phyloP scores from a whole-genome alignment of 345 rosid genomes.

The Gossypium mustelinum region DNA sequence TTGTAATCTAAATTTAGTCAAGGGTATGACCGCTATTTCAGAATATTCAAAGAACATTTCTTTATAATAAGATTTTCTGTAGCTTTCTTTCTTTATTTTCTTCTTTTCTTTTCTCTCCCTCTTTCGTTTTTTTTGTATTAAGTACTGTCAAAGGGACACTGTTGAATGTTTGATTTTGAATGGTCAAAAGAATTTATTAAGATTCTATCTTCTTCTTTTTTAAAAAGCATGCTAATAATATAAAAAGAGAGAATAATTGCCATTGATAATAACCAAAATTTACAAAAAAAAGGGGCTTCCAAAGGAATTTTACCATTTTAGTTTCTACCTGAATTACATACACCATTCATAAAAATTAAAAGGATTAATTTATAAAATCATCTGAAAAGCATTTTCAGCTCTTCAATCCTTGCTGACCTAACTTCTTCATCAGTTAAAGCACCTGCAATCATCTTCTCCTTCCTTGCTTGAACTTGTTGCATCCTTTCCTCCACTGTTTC shows the following conservation, averaged over 20 bases:
- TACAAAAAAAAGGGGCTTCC: slow-evolving; percentile 16
- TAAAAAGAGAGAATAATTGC: neutral
- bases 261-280: neutral
- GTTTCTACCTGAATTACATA: neutral
- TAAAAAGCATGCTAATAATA: neutral
- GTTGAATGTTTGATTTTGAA: neutral
- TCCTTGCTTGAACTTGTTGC: slow-evolving; percentile 53
- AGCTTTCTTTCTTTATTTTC: neutral
- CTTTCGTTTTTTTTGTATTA: too few species aligned
- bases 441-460: slow-evolving; percentile 61
- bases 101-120: too few species aligned
- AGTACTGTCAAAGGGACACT: neutral
- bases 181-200: neutral
- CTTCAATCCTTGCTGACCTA: slow-evolving; percentile 59
- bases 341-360: neutral
- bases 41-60: neutral
- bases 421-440: slow-evolving; percentile 65
- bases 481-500: slow-evolving; percentile 4
- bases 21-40: slow-evolving; percentile 16
- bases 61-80: neutral
- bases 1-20: neutral
- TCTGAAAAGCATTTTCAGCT: slow-evolving; percentile 64
- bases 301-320: neutral
- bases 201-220: neutral
- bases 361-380: slow-evolving; percentile 6